phyloP scores from a whole-genome alignment of 2,329 filamentous ascomycete species.

The Aspergillus udagawae region DNA sequence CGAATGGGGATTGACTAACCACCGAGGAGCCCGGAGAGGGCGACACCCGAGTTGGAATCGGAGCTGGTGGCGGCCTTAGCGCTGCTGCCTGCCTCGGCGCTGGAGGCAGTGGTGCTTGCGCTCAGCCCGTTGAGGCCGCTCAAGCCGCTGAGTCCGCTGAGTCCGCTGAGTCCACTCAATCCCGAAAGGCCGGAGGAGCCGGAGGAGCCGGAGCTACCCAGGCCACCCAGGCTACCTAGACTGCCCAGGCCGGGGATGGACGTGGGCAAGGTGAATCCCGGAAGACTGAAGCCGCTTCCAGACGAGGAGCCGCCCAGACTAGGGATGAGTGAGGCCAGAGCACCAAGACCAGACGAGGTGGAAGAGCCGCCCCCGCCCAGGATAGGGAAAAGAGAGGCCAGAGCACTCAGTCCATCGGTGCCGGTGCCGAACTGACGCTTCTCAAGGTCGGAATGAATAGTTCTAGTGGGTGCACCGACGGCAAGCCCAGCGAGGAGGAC shows the following conservation, averaged over 20 bases:
- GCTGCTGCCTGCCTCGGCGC: not conserved
- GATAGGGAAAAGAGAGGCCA: slow-evolving; percentile 11
- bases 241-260: not conserved
- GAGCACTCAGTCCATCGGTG: slow-evolving; percentile 7
- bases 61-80: not conserved
- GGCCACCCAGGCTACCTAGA: not conserved
- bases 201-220: not conserved
- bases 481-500: slow-evolving; percentile 19
- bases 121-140: not conserved
- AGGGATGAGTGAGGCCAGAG: not conserved
- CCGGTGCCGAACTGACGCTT: slow-evolving; percentile 15
- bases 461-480: slow-evolving; percentile 19
- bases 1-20: not conserved
- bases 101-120: not conserved
- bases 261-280: not conserved
- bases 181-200: not conserved
- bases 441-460: slow-evolving; percentile 7
- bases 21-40: not conserved
- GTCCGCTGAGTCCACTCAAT: not conserved
- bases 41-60: not conserved
- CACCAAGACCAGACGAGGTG: not conserved
- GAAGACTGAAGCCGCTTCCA: not conserved
- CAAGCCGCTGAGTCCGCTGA: not conserved
- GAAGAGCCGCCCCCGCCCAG: slow-evolving; percentile 1
- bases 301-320: not conserved